phyloP scores from a whole-genome alignment of 2,329 filamentous ascomycete species.

The Endocalyx cinctus region DNA sequence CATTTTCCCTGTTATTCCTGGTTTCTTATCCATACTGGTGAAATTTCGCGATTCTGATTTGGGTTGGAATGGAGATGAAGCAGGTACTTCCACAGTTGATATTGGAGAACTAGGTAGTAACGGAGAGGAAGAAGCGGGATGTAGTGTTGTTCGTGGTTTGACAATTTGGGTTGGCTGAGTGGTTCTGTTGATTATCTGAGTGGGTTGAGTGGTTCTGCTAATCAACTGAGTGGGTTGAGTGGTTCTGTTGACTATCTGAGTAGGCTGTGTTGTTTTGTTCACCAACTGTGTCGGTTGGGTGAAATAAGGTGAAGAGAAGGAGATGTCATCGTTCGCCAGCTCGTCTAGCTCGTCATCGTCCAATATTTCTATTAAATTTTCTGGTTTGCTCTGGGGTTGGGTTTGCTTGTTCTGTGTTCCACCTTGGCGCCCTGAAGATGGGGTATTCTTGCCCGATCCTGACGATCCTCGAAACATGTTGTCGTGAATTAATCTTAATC shows the following conservation, averaged over 20 bases:
- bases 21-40: constrained; percentile 10
- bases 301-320: constrained; percentile 39
- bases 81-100: constrained; percentile 68
- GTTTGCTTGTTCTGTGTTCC: too few relatives aligned
- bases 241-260: constrained; percentile 48
- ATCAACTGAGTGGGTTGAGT: constrained; percentile 37
- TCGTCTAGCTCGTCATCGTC: constrained; percentile 41
- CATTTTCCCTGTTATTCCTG: constrained; percentile 33
- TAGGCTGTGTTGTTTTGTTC: constrained; percentile 50
- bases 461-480: too few relatives aligned
- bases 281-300: constrained; percentile 39
- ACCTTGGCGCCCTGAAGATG: too few relatives aligned
- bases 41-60: constrained; percentile 19
- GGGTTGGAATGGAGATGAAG: constrained; percentile 75
- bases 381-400: too few relatives aligned
- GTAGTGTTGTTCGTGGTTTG: constrained; percentile 33
- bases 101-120: constrained; percentile 38
- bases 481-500: too few relatives aligned
- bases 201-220: constrained; percentile 30
- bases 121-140: constrained; percentile 23
- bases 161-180: constrained; percentile 42
- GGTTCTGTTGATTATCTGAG: constrained; percentile 31
- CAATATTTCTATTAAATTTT: constrained; percentile 23
- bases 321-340: constrained; percentile 32
- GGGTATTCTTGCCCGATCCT: too few relatives aligned